Evolutionary conservation across 176 grass and related monocot genomes (phyloP).

Genomic region (Hsuehochloa calcarea): DNA sequence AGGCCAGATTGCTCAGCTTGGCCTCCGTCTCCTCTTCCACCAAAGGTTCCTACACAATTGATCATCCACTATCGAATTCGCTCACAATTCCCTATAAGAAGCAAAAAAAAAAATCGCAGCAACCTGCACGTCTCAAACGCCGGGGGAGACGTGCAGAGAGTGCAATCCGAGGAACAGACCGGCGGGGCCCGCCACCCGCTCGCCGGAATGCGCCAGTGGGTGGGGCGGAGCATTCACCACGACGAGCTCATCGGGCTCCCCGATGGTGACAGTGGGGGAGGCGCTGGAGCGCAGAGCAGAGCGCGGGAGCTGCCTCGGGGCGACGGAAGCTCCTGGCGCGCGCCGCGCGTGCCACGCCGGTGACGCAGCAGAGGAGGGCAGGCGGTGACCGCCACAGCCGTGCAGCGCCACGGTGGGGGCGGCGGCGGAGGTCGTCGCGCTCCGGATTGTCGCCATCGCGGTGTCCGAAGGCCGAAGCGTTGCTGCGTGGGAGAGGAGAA

Average conservation of each 20-base stretch:
- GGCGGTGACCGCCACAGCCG: background rate
- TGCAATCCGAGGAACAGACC: background rate
- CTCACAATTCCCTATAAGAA: background rate
- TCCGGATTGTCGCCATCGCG: slow-evolving; percentile 18
- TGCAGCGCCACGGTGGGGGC: background rate
- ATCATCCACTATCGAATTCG: background rate
- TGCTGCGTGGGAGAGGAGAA: background rate
- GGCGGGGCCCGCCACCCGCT: background rate
- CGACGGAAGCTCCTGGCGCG: background rate
- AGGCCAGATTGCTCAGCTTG: slow-evolving; percentile 50
- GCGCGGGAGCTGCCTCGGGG: background rate
- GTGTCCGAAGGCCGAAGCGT: background rate
- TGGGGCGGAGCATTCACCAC: background rate
- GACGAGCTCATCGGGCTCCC: background rate
- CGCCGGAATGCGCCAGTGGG: background rate
- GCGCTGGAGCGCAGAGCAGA: background rate
- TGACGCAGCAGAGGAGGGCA: background rate
- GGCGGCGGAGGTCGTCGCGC: background rate
- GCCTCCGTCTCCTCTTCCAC: slow-evolving; percentile 6
- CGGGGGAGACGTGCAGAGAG: background rate
- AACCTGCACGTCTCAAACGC: background rate
- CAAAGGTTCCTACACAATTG: slow-evolving; percentile 24
- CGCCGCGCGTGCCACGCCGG: too few species aligned
- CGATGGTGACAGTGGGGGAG: background rate
- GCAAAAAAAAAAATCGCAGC: background rate